Base-by-base conservation (phyloP, 2,329 filamentous ascomycete species). In the Mycosphaerelloides madeirae region DNA sequence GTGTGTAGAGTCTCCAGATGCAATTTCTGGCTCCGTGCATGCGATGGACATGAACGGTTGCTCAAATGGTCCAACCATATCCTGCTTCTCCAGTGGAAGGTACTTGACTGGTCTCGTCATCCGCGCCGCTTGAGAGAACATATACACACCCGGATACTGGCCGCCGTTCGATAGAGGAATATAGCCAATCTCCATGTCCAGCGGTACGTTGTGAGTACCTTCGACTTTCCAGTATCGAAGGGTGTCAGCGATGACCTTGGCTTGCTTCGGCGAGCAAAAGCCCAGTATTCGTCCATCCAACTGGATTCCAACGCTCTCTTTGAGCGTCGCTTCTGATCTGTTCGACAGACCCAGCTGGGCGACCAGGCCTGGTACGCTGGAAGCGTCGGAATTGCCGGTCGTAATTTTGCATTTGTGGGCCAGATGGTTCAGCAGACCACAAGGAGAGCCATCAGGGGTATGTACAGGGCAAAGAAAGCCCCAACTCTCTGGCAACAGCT, bases 21-120 rank as follows among this genome's bases (percentile, higher is more conserved):
- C 77, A 49, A 97, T 81, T 65, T 98, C 93, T 28, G 83, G 78
- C 38, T 90, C 84, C n/a, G 87, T 83, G 57, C 89, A 90, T 16
- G 93, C 90, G 63, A 98, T 95, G 38, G 89, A 89, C 91, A 98
- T 96, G 73, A 93, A 97, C 0, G 91, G 90, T 70, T 98, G 93
- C 68, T 98, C 93, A 55, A 94, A 87, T 0, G 93, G 86, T 8
- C 93, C 93, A 28, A 98, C 85, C 52, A 81, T 89, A 68, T 98
- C 93, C 57, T 86, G 76, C 64, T 86, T 87, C 48, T 87, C 85
- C 3, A 95, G 75, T 3, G 90, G 84, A 20, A 98, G 76, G 63
- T 97, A 95, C 67, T 91, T 95, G 58, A 94, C 87, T 1, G 91
- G 90, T 48, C 93, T 79, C 46, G 91, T 80, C 88, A 98, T 94